Percentiles rank a stretch among this genome's conserved stretches.
Conservation (phyloP, 371 early-diverging fungal species). For the Mortierella sp. region DNA sequence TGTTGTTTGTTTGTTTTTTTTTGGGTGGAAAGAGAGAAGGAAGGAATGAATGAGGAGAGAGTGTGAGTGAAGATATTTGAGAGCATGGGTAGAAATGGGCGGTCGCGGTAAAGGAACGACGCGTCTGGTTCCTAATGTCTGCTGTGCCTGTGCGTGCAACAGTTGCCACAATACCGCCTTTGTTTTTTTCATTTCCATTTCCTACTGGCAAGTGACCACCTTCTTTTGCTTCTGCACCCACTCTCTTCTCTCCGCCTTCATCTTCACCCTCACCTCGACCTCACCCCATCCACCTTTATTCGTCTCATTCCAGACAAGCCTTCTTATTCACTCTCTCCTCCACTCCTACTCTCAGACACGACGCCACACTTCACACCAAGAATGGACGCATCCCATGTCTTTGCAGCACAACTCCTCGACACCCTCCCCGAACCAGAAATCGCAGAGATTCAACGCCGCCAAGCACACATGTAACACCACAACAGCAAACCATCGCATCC, state of each 20-base stretch:
- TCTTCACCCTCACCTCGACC: background rate
- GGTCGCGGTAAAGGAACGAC: no score
- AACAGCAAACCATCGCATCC: background rate
- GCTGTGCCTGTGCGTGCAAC: no score
- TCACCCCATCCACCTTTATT: background rate
- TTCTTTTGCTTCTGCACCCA: background rate
- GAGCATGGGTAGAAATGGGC: no score
- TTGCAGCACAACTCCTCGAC: conserved; percentile 37
- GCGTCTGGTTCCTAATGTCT: no score
- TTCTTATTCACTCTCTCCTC: background rate
- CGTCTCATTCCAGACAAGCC: no score
- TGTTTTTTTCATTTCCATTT: no score
- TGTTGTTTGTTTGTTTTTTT: no score
- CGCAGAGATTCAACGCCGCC: conserved; percentile 44
- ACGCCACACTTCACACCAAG: background rate
- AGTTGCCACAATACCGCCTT: no score
- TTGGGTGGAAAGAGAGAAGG: no score
- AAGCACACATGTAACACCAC: conserved; percentile 39
- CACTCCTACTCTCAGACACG: background rate
- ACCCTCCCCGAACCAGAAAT: conserved; percentile 47
- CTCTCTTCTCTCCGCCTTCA: background rate
- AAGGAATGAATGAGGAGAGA: no score
- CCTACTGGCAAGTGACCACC: no score
- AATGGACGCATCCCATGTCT: conserved; percentile 46
- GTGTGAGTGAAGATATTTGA: no score